Evolutionary conservation across 2,329 filamentous ascomycete genomes (phyloP).

Genomic region (Microdochium bolleyi): DNA sequence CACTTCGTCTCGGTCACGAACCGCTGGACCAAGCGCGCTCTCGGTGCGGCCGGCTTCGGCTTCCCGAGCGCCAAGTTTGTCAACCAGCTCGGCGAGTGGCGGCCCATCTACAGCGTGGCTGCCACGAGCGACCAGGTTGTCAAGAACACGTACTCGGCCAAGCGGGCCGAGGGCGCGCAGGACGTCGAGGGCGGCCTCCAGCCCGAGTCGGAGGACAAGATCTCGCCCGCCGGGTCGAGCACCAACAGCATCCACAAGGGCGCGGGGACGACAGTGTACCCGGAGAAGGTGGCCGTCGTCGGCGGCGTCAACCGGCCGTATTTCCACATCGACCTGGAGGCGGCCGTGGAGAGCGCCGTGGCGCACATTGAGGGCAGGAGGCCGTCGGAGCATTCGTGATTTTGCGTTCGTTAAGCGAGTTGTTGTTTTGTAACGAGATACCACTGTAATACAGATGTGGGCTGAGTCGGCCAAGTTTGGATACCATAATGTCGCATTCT

Average conservation of each 20-base stretch:
- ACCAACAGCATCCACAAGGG: conserved; percentile 10
- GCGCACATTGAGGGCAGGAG: conserved; percentile 17
- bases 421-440: too few relatives aligned
- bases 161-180: conserved; percentile 1
- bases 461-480: too few relatives aligned
- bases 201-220: conserved; percentile 5
- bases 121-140: conserved; percentile 1
- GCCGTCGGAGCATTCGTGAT: background rate
- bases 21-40: conserved; percentile 48
- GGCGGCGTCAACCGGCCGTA: conserved; percentile 41
- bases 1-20: conserved; percentile 45
- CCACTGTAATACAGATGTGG: too few relatives aligned
- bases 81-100: conserved; percentile 7
- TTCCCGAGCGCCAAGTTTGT: conserved; percentile 11
- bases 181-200: conserved; percentile 10
- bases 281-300: conserved; percentile 25
- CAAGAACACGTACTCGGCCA: conserved; percentile 4
- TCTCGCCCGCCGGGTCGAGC: conserved; percentile 7
- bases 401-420: background rate
- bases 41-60: conserved; percentile 46
- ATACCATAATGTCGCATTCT: too few relatives aligned
- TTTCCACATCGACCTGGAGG: conserved; percentile 43
- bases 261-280: conserved; percentile 18
- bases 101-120: conserved; percentile 16
- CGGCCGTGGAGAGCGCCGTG: conserved; percentile 36